phyloP scores from a whole-genome alignment of 2,329 filamentous ascomycete genomes.

The Neopestalotiopsis sp. region DNA sequence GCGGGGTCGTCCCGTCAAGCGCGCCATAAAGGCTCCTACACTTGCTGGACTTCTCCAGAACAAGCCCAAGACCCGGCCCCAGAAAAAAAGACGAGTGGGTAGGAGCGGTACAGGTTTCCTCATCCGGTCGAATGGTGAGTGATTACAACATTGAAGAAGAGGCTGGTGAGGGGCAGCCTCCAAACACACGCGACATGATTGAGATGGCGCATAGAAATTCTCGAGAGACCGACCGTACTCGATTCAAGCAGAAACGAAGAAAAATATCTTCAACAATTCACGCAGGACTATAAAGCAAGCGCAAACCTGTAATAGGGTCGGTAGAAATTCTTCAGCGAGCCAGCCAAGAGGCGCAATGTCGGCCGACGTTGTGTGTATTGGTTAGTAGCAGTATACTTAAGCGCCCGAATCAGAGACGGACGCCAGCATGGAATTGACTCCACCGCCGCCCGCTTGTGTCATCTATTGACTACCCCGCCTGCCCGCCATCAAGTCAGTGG shows the following conservation, averaged over 20 bases:
- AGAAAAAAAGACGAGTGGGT: slow-evolving; percentile 10
- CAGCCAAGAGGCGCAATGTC: background rate
- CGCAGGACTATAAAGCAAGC: background rate
- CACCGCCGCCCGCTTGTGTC: background rate
- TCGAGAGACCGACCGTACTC: background rate
- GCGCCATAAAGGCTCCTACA: too few relatives aligned
- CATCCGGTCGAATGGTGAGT: background rate
- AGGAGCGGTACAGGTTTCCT: slow-evolving; percentile 13
- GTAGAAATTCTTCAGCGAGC: background rate
- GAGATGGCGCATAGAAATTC: background rate
- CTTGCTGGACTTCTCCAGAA: too few relatives aligned
- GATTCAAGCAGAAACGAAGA: background rate
- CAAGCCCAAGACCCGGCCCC: background rate
- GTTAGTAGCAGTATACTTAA: background rate
- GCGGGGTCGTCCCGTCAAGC: too few relatives aligned
- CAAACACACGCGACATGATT: background rate
- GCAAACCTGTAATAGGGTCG: background rate
- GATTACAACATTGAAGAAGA: background rate
- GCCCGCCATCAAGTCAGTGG: slow-evolving; percentile 10
- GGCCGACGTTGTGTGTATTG: background rate
- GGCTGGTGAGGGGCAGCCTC: background rate
- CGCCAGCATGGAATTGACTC: background rate
- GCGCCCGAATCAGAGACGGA: background rate
- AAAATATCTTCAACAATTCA: background rate
- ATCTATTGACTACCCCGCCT: background rate